Percentiles rank a stretch among this genome's conserved stretches.
Conservation (phyloP, 257 asterid species). For the Solanum chmielewskii region DNA sequence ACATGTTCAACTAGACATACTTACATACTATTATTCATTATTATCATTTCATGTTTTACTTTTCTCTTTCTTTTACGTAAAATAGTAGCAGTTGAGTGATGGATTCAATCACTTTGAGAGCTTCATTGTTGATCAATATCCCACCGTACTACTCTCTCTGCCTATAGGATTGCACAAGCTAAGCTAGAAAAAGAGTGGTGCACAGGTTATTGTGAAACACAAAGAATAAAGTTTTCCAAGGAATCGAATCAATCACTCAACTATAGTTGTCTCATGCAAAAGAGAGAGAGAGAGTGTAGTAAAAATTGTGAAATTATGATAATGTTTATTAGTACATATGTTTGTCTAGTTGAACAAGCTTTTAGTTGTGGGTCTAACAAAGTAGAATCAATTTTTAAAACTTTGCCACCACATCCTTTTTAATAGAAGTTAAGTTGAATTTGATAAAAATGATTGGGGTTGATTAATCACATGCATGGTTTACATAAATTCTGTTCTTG, state of each 20-base stretch:
- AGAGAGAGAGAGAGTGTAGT: not conserved
- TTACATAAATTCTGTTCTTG: too few species aligned
- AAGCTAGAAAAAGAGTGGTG: not conserved
- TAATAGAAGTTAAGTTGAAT: not conserved
- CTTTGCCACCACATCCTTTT: not conserved
- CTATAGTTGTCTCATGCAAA: too few species aligned
- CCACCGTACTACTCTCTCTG: not conserved
- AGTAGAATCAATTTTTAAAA: not conserved
- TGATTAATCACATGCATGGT: not conserved
- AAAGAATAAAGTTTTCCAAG: too few species aligned
- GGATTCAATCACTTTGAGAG: not conserved
- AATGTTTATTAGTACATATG: too few species aligned
- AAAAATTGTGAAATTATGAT: not conserved
- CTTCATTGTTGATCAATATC: not conserved
- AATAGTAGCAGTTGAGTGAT: not conserved
- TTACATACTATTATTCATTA: not conserved
- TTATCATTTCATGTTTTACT: too few species aligned
- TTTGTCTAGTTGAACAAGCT: not conserved
- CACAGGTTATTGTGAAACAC: not conserved
- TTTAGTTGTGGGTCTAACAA: not conserved
- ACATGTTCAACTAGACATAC: not conserved
- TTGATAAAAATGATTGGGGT: not conserved
- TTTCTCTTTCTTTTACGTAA: not conserved
- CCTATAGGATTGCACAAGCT: not conserved
- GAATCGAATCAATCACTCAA: too few species aligned